phyloP scores from a whole-genome alignment of 2,329 filamentous ascomycete species.

The Aspergillus luchuensis region DNA sequence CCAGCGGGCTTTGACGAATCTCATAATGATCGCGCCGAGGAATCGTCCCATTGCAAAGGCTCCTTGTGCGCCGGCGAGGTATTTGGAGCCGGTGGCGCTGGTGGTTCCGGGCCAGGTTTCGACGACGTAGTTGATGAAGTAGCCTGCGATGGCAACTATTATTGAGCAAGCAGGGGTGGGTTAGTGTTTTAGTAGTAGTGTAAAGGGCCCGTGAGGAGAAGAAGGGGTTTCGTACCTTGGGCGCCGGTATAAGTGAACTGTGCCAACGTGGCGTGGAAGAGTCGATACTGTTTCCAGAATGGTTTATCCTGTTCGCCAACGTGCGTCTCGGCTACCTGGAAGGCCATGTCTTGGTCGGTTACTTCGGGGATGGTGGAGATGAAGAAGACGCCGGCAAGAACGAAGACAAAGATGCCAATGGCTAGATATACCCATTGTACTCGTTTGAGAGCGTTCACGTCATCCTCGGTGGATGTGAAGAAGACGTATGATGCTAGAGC shows the following conservation, averaged over 20 bases:
- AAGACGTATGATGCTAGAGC: constrained; percentile 73
- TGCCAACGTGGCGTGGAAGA: constrained; percentile 74
- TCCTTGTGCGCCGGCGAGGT: constrained; percentile 73
- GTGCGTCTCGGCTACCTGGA: constrained; percentile 60
- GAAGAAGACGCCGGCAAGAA: constrained; percentile 68
- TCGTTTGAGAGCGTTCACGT: constrained; percentile 61
- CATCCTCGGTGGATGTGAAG: constrained; percentile 64
- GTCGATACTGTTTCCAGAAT: constrained; percentile 69
- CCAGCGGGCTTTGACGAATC: constrained; percentile 65
- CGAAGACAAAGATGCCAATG: constrained; percentile 70
- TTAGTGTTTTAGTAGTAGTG: not conserved
- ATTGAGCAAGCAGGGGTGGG: constrained; percentile 16
- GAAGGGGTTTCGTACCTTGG: constrained; percentile 54
- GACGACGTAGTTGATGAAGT: constrained; percentile 74
- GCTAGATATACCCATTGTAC: constrained; percentile 83
- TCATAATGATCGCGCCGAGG: constrained; percentile 66
- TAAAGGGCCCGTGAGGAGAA: not conserved
- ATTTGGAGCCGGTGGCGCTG: constrained; percentile 63
- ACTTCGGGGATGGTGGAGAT: constrained; percentile 70
- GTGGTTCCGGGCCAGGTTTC: constrained; percentile 60
- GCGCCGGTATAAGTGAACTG: constrained; percentile 82
- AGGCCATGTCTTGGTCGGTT: constrained; percentile 68
- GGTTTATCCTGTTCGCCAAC: constrained; percentile 60
- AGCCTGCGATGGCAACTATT: constrained; percentile 52
- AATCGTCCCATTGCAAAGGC: constrained; percentile 74